Evolutionary conservation across 2,329 filamentous ascomycete species (phyloP).

Genomic region (Coniochaeta hoffmannii): DNA sequence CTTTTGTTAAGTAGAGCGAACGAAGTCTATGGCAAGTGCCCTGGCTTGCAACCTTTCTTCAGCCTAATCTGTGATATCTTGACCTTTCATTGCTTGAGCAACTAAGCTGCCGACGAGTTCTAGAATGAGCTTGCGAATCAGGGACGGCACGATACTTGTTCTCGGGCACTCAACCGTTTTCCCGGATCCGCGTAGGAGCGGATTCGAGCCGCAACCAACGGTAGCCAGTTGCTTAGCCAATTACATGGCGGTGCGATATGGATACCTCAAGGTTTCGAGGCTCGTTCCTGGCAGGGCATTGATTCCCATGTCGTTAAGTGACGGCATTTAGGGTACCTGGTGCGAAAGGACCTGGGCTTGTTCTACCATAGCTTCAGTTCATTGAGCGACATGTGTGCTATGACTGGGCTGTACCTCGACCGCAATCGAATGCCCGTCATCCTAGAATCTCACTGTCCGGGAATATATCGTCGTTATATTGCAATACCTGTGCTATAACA

Average conservation of each 20-base stretch:
- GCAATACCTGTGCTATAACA: not conserved
- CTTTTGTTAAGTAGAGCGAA: not conserved
- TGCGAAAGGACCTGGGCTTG: not conserved
- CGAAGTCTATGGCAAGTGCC: not conserved
- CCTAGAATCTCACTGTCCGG: not conserved
- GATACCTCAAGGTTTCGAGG: not conserved
- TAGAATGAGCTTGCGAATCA: conserved; percentile 1
- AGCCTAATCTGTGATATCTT: no score
- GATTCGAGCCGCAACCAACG: not conserved
- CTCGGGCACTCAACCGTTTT: not conserved
- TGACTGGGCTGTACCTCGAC: not conserved
- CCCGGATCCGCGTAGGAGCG: not conserved
- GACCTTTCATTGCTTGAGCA: not conserved
- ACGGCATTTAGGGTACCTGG: not conserved
- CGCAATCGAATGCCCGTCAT: not conserved
- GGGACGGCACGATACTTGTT: not conserved
- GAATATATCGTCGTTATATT: not conserved
- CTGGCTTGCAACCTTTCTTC: not conserved
- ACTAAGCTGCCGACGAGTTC: not conserved
- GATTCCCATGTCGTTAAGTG: not conserved
- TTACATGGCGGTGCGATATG: not conserved
- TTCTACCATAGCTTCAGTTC: not conserved
- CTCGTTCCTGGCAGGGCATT: not conserved
- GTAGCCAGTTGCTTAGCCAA: not conserved
- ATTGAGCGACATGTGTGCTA: not conserved